Evolutionary conservation across 352 stramenopile species (phyloP).

Genomic region (Phytophthora sansomeana): DNA sequence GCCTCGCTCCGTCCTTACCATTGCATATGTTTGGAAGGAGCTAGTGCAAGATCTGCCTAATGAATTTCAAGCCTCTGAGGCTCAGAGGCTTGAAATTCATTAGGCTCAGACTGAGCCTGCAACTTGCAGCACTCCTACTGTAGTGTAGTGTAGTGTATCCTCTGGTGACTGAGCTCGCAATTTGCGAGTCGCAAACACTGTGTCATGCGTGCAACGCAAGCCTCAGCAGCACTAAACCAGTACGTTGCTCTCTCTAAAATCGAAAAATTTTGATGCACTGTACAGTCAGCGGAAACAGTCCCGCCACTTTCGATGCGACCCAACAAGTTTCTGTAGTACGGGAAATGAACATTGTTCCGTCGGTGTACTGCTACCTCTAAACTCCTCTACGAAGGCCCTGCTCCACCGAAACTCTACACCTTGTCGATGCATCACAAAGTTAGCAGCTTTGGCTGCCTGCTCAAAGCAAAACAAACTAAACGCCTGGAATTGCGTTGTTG

Average conservation of each 20-base stretch:
- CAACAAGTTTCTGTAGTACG: neutral
- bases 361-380: slow-evolving; percentile 4
- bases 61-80: too few relatives aligned
- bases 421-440: neutral
- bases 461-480: neutral
- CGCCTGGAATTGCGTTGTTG: neutral
- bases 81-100: too few relatives aligned
- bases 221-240: too few relatives aligned
- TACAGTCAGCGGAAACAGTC: neutral
- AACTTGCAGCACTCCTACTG: too few relatives aligned
- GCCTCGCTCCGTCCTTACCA: slow-evolving; percentile 31
- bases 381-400: slow-evolving; percentile 15
- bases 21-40: slow-evolving; percentile 33
- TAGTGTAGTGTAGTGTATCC: too few relatives aligned
- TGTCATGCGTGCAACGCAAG: too few relatives aligned
- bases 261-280: neutral
- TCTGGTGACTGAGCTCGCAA: too few relatives aligned
- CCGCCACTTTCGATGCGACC: neutral
- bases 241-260: too few relatives aligned
- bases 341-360: neutral
- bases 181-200: too few relatives aligned
- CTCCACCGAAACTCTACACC: slow-evolving; percentile 14
- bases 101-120: too few relatives aligned
- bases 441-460: neutral
- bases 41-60: slow-evolving; percentile 24